phyloP scores from a whole-genome alignment of 1,284 basidiomycete species.

The Chalciporus sp. region DNA sequence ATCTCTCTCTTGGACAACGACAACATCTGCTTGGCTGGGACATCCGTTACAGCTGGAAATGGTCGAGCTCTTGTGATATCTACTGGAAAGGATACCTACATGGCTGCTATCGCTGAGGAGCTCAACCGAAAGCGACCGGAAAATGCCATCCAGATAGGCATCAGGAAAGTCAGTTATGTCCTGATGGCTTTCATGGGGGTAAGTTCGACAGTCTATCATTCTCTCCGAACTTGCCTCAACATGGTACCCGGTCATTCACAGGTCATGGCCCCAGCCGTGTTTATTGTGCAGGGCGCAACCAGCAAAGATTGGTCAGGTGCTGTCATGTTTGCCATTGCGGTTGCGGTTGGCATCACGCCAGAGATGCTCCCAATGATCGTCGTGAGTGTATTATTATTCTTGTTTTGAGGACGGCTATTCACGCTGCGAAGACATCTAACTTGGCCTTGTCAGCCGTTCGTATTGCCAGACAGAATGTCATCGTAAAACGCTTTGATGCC shows the following conservation, averaged over 20 bases:
- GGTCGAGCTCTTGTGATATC: conserved; percentile 33
- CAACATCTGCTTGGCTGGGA: conserved; percentile 35
- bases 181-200: conserved; percentile 35
- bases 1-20: conserved; percentile 32
- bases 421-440: conserved; percentile 31
- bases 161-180: conserved; percentile 37
- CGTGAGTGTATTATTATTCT: conserved; percentile 16
- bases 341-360: conserved; percentile 34
- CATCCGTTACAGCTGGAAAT: conserved; percentile 33
- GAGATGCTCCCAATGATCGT: conserved; percentile 39
- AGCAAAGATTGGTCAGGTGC: conserved; percentile 35
- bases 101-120: conserved; percentile 36
- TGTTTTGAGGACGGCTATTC: neutral
- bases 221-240: neutral
- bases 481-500: conserved; percentile 36
- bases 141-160: conserved; percentile 32
- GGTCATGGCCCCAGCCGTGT: conserved; percentile 34
- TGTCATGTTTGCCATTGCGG: conserved; percentile 34
- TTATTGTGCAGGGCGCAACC: conserved; percentile 33
- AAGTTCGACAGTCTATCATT: conserved; percentile 3
- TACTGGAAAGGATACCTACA: conserved; percentile 35
- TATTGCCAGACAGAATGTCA: conserved; percentile 36
- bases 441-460: conserved; percentile 33
- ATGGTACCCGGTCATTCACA: conserved; percentile 1
- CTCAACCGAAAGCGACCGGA: conserved; percentile 34